phyloP scores from a whole-genome alignment of 257 asterid species.

The Nicotiana tabacum region DNA sequence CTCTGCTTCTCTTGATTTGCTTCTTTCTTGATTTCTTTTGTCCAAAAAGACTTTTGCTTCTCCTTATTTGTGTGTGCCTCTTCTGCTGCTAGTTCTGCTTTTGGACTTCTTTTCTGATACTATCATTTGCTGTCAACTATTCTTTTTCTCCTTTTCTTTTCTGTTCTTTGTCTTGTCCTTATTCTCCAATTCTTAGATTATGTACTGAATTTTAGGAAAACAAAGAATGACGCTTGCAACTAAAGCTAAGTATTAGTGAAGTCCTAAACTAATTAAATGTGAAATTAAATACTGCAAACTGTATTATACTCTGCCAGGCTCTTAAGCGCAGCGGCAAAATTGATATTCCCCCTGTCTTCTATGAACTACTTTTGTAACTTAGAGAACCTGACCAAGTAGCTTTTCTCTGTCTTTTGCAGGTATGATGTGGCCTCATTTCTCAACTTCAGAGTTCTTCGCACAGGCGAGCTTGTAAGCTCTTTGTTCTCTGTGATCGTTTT shows the following conservation, averaged over 20 bases:
- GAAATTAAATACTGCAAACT: not conserved
- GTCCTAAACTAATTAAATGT: not conserved
- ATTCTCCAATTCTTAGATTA: not conserved
- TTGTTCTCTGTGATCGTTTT: conserved; percentile 4
- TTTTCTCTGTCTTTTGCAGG: conserved; percentile 45
- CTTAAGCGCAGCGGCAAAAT: not conserved
- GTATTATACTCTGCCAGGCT: not conserved
- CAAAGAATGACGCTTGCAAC: not conserved
- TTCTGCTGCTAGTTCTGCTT: not conserved
- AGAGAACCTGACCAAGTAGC: conserved; percentile 9
- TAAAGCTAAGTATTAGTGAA: not conserved
- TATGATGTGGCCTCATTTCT: conserved; percentile 78
- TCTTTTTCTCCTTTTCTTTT: not conserved
- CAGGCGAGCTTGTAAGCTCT: conserved; percentile 74
- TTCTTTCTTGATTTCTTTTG: not conserved
- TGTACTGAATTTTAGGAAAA: not conserved
- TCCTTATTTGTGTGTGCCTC: not conserved
- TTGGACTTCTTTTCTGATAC: not conserved
- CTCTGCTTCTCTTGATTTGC: not conserved
- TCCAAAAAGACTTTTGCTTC: not conserved
- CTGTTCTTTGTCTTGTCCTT: not conserved
- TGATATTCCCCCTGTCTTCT: not conserved
- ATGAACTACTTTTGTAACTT: not conserved
- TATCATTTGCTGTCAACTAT: not conserved
- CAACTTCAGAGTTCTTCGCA: conserved; percentile 44